A percentile compares a stretch with the other conserved stretches of the same genome.
phyloP scores from a whole-genome alignment of 1,284 basidiomycete genomes.

The Puccinia polysora region DNA sequence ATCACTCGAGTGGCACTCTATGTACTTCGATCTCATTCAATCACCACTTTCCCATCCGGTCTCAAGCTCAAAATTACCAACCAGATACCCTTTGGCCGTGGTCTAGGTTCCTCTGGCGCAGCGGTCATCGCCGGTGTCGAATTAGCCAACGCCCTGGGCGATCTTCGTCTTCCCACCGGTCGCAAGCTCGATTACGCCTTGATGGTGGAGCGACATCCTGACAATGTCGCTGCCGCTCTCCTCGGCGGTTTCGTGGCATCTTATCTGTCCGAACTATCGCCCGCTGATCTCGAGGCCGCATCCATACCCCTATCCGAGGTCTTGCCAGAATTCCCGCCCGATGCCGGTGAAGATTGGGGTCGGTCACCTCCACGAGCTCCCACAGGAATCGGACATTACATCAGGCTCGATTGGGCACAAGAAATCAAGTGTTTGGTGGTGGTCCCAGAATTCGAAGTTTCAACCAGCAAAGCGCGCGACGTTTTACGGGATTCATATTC shows the following conservation, averaged over 20 bases:
- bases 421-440: conserved; percentile 90
- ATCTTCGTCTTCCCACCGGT: conserved; percentile 64
- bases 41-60: conserved; percentile 69
- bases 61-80: conserved; percentile 74
- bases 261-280: conserved; percentile 77
- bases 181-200: conserved; percentile 91
- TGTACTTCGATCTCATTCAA: conserved; percentile 78
- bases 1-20: conserved; percentile 97
- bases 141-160: conserved; percentile 76
- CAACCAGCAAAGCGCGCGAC: conserved; percentile 86
- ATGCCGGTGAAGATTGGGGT: conserved; percentile 89
- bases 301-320: conserved; percentile 93
- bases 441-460: conserved; percentile 91
- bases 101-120: conserved; percentile 92
- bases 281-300: conserved; percentile 69
- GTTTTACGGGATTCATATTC: conserved; percentile 80
- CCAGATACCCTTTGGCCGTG: conserved; percentile 94
- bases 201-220: conserved; percentile 98
- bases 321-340: conserved; percentile 87
- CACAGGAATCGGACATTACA: conserved; percentile 84
- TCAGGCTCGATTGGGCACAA: conserved; percentile 80
- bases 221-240: conserved; percentile 96
- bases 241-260: conserved; percentile 97
- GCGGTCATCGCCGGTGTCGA: conserved; percentile 95
- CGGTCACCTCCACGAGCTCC: conserved; percentile 80